Evolutionary conservation across 495 filamentous ascomycete species (phyloP).

Genomic region (Diplogelasinospora grovesii): DNA sequence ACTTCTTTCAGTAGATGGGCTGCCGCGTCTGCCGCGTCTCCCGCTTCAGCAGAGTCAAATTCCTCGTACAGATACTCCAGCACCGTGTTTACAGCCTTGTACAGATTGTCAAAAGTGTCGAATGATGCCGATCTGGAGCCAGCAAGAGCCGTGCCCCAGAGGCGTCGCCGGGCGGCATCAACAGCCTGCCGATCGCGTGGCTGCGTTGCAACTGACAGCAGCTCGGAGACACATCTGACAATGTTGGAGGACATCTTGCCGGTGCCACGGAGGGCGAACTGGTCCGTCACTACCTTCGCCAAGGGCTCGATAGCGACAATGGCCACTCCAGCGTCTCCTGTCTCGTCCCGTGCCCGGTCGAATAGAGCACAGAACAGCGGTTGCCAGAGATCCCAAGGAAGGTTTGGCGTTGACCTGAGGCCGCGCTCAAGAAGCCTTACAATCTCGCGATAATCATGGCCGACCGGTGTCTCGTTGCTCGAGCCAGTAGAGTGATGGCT

Average conservation of each 20-base stretch:
- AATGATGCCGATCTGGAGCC: conserved; percentile 38
- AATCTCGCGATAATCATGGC: conserved; percentile 62
- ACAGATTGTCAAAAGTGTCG: conserved; percentile 57
- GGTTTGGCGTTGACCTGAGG: conserved; percentile 38
- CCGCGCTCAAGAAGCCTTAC: conserved; percentile 61
- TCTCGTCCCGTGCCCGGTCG: conserved; percentile 53
- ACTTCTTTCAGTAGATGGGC: conserved; percentile 28
- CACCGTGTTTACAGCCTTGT: conserved; percentile 43
- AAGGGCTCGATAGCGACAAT: conserved; percentile 65
- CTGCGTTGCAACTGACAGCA: conserved; percentile 34
- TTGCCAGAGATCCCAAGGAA: conserved; percentile 50
- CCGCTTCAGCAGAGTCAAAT: conserved; percentile 15
- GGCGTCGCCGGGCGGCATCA: conserved; percentile 48
- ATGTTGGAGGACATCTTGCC: conserved; percentile 8
- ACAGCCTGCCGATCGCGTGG: conserved; percentile 49
- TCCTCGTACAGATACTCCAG: conserved; percentile 40
- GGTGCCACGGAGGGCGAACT: conserved; percentile 8
- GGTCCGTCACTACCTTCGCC: conserved; percentile 43
- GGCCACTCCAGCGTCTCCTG: conserved; percentile 56
- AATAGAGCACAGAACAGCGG: conserved; percentile 52
- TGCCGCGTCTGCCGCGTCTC: conserved; percentile 19
- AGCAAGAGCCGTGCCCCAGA: conserved; percentile 50
- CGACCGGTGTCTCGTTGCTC: conserved; percentile 28
- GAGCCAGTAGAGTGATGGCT: conserved; percentile 29
- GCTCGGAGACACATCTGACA: conserved; percentile 26